Conservation (phyloP, 1,284 basidiomycete genomes). For the Cutaneotrichosporon sp. region DNA sequence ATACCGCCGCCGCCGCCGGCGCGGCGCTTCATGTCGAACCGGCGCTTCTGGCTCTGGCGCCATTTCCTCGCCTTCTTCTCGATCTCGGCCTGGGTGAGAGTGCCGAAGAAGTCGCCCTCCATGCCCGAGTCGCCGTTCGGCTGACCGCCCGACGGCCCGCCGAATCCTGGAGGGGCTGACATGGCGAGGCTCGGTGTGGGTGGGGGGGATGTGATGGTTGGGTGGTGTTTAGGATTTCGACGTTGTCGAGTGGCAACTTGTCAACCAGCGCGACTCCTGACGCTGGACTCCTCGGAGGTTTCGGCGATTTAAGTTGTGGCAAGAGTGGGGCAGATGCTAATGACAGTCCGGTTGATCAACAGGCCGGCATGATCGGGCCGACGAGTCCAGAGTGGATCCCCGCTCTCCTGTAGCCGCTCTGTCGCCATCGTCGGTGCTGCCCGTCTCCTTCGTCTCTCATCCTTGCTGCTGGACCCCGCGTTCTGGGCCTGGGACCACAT, state of each 20-base stretch:
- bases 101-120: slow-evolving; percentile 52
- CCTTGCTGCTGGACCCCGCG: neutral
- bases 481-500: neutral
- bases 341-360: no score
- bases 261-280: neutral
- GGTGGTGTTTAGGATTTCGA: slow-evolving; percentile 6
- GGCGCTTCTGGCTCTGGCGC: slow-evolving; percentile 49
- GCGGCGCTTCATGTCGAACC: slow-evolving; percentile 52
- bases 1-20: slow-evolving; percentile 52
- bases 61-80: slow-evolving; percentile 55
- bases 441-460: neutral
- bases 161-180: slow-evolving; percentile 53
- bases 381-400: no score
- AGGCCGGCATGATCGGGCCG: neutral
- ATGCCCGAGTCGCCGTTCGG: slow-evolving; percentile 37
- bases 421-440: neutral
- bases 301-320: neutral
- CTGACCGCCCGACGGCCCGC: slow-evolving; percentile 25
- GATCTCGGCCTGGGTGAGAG: slow-evolving; percentile 51
- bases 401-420: no score
- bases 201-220: slow-evolving; percentile 2
- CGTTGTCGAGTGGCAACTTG: slow-evolving; percentile 1
- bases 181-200: slow-evolving; percentile 27
- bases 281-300: neutral
- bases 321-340: no score